Evolutionary conservation across 192 early-diverging fungal species (phyloP).

Genomic region (Phlyctochytrium bullatum): DNA sequence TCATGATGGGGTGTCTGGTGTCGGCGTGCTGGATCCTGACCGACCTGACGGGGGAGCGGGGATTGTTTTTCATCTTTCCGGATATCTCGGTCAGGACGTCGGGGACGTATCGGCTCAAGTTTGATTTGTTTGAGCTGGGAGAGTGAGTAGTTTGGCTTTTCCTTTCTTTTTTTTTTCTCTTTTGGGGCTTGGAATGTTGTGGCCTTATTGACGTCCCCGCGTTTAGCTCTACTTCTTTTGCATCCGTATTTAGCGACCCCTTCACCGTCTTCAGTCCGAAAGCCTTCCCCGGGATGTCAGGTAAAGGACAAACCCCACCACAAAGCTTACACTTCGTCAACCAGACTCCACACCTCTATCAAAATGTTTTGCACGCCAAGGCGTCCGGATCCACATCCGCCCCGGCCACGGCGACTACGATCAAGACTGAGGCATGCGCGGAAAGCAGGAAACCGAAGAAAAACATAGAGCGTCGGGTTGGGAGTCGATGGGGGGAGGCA

Average conservation of each 20-base stretch:
- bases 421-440: background rate
- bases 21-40: constrained; percentile 21
- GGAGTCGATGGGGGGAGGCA: too few relatives aligned
- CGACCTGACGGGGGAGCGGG: constrained; percentile 20
- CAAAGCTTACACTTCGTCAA: background rate
- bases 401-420: background rate
- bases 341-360: constrained; percentile 37
- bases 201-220: background rate
- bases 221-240: constrained; percentile 11
- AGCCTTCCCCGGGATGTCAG: constrained; percentile 41
- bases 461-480: too few relatives aligned
- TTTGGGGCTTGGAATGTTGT: background rate
- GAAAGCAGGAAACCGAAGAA: too few relatives aligned
- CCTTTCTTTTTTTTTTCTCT: constrained; percentile 9
- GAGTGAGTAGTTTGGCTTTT: constrained; percentile 27
- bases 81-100: constrained; percentile 32
- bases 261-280: constrained; percentile 41
- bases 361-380: constrained; percentile 41
- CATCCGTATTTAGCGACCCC: constrained; percentile 19
- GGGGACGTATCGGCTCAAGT: constrained; percentile 36
- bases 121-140: constrained; percentile 35
- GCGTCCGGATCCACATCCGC: constrained; percentile 38
- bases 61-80: constrained; percentile 38
- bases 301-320: constrained; percentile 5
- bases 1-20: constrained; percentile 36